Evolutionary conservation across 2,329 filamentous ascomycete species (phyloP).

Genomic region (Aspergillus aculeatinus): DNA sequence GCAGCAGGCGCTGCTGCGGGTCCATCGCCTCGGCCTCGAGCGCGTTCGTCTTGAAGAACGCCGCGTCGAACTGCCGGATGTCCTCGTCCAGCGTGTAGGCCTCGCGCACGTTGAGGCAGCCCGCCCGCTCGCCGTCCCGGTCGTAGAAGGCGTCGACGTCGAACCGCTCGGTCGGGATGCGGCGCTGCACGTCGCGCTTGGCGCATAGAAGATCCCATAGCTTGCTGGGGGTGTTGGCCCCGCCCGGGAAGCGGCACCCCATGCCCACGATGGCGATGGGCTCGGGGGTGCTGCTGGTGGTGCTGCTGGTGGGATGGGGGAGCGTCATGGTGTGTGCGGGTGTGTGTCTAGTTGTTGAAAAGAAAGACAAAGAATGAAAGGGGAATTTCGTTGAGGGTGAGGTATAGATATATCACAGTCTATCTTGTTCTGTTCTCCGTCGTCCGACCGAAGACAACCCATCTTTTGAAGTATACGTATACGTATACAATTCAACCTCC

Average conservation of each 20-base stretch:
- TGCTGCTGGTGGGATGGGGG: too few relatives aligned
- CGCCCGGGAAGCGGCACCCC: slow-evolving; percentile 13
- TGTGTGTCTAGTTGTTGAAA: too few relatives aligned
- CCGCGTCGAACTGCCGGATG: slow-evolving; percentile 7
- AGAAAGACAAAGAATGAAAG: too few relatives aligned
- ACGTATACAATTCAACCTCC: too few relatives aligned
- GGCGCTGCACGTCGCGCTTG: slow-evolving; percentile 1
- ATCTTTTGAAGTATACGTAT: too few relatives aligned
- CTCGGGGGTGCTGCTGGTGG: neutral
- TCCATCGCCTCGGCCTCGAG: slow-evolving; percentile 10
- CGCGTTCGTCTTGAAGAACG: slow-evolving; percentile 13
- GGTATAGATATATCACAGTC: too few relatives aligned
- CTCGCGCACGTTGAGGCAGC: slow-evolving; percentile 4
- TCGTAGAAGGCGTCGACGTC: slow-evolving; percentile 10
- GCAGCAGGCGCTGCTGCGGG: slow-evolving; percentile 13
- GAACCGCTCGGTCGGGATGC: slow-evolving; percentile 5
- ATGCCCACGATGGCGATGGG: slow-evolving; percentile 18
- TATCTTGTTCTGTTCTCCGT: too few relatives aligned
- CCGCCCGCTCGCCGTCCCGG: neutral
- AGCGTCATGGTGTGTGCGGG: too few relatives aligned
- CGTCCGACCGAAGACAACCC: too few relatives aligned
- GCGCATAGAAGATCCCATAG: slow-evolving; percentile 11
- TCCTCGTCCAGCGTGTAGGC: slow-evolving; percentile 10
- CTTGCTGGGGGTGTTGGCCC: neutral
- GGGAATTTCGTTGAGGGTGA: too few relatives aligned